phyloP scores from a whole-genome alignment of 2,329 filamentous ascomycete species.

The Keithomyces neogunnii region DNA sequence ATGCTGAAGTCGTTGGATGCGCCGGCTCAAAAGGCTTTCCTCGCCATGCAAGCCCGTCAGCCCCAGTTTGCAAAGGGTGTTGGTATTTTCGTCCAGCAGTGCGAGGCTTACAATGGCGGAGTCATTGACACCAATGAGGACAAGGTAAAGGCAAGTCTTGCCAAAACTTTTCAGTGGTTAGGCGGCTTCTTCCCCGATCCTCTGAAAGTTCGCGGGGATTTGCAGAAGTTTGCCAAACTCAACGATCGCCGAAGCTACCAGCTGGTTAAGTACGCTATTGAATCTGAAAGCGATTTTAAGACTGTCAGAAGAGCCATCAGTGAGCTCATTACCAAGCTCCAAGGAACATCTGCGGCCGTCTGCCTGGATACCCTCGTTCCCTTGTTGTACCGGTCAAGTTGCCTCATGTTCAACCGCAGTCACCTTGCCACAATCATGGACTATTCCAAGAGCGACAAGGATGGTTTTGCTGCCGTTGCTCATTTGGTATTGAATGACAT shows the following conservation, averaged over 20 bases:
- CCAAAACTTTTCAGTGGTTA: conserved; percentile 64
- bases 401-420: conserved; percentile 87
- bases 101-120: conserved; percentile 84
- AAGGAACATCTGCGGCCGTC: conserved; percentile 53
- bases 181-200: conserved; percentile 70
- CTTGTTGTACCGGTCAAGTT: conserved; percentile 73
- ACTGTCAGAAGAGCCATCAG: conserved; percentile 85
- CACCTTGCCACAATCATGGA: conserved; percentile 87
- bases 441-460: conserved; percentile 74
- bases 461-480: conserved; percentile 67
- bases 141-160: conserved; percentile 60
- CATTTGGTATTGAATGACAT: conserved; percentile 90
- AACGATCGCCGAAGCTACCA: conserved; percentile 88
- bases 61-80: conserved; percentile 65
- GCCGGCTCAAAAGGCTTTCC: conserved; percentile 78
- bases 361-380: conserved; percentile 74
- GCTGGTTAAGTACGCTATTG: conserved; percentile 77
- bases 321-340: conserved; percentile 76
- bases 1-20: conserved; percentile 71
- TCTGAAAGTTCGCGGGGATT: conserved; percentile 60
- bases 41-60: conserved; percentile 74
- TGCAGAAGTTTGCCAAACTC: conserved; percentile 84
- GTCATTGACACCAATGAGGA: conserved; percentile 66
- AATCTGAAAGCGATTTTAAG: conserved; percentile 81
- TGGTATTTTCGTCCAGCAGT: conserved; percentile 69